Evolutionary conservation across 2,329 filamentous ascomycete species (phyloP), one percentile per base, ranked within the genome.

Genomic region (Parastagonospora nodorum): DNA sequence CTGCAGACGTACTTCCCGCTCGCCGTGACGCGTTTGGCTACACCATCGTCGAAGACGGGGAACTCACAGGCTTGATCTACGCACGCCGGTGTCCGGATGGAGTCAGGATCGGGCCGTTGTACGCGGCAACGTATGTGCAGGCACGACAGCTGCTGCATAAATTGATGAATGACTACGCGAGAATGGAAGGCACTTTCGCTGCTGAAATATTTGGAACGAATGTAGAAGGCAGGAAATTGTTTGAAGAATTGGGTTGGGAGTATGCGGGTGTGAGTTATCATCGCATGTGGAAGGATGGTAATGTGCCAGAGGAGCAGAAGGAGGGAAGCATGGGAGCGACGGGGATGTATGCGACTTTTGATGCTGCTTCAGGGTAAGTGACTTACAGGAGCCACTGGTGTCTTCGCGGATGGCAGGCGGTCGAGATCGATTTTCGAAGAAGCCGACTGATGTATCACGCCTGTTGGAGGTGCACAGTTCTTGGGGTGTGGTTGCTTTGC

Each of bases 211-310:
- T 71, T 54, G 59, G 61, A 8, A 59, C 56, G 4, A 75, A 75
- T 60, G 24, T 53, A 2, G 41, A 60, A 1, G 71, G 64, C 0
- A 49, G 55, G 30, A 58, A 55, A 31, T 46, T 73, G 8, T 74
- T 76, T 46, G 61, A 72, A 36, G 58, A 67, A 2, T 41, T 71
- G 7, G 72, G 71, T 6, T 75, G 69, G 68, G 44, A 48, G 16
- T 55, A 50, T 29, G 53, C 51, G 10, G 68, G 63, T 5, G 35
- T 74, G 6, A 62, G 70, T 30, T 74, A 71, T 53, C 60, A 72
- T 58, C 66, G 73, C 15, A 76, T 75, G 73, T 75, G 73, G 73
- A 42, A 69, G 9, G 45, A 67, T 39, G 69, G 64, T 0, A 60
- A 60, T 16, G 65, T 67, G 9, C 66, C 72, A 7, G 45, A 50